These are phyloP conservation scores for Dothistroma pini DNA, from an alignment of 2,329 filamentous ascomycete species.

Conservation along the genomic window DNA sequence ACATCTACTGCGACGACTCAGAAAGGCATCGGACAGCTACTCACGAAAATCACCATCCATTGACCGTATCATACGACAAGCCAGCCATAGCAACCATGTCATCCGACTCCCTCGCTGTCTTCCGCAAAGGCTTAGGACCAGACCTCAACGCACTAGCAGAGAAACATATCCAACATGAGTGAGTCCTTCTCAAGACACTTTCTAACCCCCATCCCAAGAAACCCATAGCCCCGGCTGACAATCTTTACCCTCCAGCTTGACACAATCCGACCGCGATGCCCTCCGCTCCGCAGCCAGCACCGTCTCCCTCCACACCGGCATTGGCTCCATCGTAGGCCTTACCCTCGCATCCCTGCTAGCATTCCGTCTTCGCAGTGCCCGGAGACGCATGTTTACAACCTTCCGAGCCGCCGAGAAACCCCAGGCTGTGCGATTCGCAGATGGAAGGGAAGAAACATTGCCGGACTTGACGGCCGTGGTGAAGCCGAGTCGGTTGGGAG, in stretches of 20 bases:
- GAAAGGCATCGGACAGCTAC: neutral
- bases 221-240: neutral
- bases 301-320: constrained; percentile 52
- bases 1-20: neutral
- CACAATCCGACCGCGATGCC: constrained; percentile 56
- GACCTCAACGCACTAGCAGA: constrained; percentile 56
- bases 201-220: neutral
- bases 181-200: constrained; percentile 11
- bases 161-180: constrained; percentile 57
- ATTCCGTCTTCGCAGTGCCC: constrained; percentile 53
- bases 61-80: neutral
- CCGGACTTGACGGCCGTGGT: constrained; percentile 59
- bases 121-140: constrained; percentile 46
- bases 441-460: constrained; percentile 57
- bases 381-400: constrained; percentile 58
- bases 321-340: constrained; percentile 60
- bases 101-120: constrained; percentile 46
- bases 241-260: constrained; percentile 37
- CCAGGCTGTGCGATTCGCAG: constrained; percentile 58
- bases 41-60: neutral
- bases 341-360: constrained; percentile 58
- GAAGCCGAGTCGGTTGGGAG: constrained; percentile 56
- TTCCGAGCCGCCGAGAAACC: constrained; percentile 61
- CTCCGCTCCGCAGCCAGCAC: constrained; percentile 55
- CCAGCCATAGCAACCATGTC: constrained; percentile 32